Evolutionary conservation across 345 rosid species (phyloP), one percentile per base, ranked within the genome.

Genomic region (Euclidium syriacum): DNA sequence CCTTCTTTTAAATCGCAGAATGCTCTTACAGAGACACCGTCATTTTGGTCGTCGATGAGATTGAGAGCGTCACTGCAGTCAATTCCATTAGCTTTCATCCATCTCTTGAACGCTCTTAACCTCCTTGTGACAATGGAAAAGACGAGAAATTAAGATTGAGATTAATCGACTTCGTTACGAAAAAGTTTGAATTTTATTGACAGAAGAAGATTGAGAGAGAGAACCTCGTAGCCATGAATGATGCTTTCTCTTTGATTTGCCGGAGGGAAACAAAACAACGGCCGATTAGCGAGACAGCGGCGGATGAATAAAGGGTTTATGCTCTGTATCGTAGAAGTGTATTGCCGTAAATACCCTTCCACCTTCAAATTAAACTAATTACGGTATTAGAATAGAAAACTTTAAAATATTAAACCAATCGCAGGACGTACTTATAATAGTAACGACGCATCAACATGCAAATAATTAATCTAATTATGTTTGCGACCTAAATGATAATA

Each of bases 91-190:
- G 81, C 78, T 56, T 47, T 80, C 96, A 88, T 91, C 98, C 98
- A 91, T 61, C 90, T 73, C 79, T 80, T 85, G 84, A 91, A 88
- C 36, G 85, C 87, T 70, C 92, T 80, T 76, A 88, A 20, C 33
- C 92, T 84, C 84, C 98, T 80, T 68, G 7, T 65, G 11, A 51
- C 15, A 67, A 36, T 26, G 16, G 41, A 11, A 69, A 7, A 44
- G 17, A 20, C 4, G 29, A 27, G 7, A 52, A 42, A 23, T 41
- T 17, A 35, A 10, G 11, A 1, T 22, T 4, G 12, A 49, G 20
- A 55, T 23, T 3, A n/a, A 29, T 35, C 34, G 15, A 6, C 56
- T 34, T 35, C 12, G 60, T 26, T 14, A 26, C 17, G 8, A 3
- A 3, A 26, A 27, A n/a, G 27, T 32, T 18, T 7, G 4, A 6